Evolutionary conservation across 495 filamentous ascomycete species (phyloP).

Genomic region (Darksidea phi): DNA sequence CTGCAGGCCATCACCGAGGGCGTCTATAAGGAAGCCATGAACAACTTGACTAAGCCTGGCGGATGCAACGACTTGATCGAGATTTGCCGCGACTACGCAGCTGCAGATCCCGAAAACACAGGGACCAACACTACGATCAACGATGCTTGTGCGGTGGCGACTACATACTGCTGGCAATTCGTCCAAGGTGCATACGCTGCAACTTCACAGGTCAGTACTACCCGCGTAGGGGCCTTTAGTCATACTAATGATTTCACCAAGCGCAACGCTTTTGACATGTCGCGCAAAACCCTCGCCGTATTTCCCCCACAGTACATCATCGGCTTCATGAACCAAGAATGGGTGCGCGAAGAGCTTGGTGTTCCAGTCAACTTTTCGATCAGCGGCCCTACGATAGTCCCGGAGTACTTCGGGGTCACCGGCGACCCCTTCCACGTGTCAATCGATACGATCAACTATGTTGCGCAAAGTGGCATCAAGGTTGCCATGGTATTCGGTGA

Average conservation of each 20-base stretch:
- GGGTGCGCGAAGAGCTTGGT: conserved; percentile 22
- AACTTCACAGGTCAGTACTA: conserved; percentile 12
- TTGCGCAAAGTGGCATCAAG: conserved; percentile 20
- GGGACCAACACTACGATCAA: conserved; percentile 16
- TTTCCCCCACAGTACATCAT: conserved; percentile 17
- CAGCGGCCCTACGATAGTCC: conserved; percentile 1
- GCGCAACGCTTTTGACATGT: conserved; percentile 21
- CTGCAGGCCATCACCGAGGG: conserved; percentile 40
- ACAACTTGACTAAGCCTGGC: conserved; percentile 9
- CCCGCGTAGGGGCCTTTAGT: background rate
- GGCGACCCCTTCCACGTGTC: conserved; percentile 22
- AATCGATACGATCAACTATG: conserved; percentile 11
- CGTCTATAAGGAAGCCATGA: conserved; percentile 1
- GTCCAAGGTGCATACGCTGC: conserved; percentile 18
- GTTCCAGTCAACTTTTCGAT: conserved; percentile 23
- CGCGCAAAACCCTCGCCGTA: background rate
- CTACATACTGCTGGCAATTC: conserved; percentile 8
- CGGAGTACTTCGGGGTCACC: conserved; percentile 8
- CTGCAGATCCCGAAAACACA: conserved; percentile 10
- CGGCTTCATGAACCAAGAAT: conserved; percentile 20
- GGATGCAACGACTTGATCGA: conserved; percentile 23
- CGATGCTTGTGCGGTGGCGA: conserved; percentile 12
- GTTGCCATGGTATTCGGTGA: conserved; percentile 24
- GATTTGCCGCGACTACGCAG: conserved; percentile 31
- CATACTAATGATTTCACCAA: background rate